Conservation (phyloP, 2,329 filamentous ascomycete species). For the Nemania sp. region DNA sequence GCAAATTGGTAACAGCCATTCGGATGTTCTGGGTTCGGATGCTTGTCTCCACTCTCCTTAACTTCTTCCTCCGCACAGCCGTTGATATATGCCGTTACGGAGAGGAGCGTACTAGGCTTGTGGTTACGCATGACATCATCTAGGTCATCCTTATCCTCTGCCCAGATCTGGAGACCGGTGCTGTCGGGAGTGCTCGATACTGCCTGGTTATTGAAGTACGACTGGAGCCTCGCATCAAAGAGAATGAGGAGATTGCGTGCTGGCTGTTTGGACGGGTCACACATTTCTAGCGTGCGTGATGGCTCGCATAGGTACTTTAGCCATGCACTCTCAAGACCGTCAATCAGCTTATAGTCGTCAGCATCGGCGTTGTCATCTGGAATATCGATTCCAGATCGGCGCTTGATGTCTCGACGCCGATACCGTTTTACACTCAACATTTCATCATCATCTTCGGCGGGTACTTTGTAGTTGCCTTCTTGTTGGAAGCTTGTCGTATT, state of each 20-base stretch:
- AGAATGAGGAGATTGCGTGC: slow-evolving; percentile 46
- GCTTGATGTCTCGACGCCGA: slow-evolving; percentile 44
- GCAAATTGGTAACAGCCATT: slow-evolving; percentile 50
- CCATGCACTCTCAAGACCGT: slow-evolving; percentile 47
- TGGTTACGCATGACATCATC: slow-evolving; percentile 7
- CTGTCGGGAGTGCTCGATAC: slow-evolving; percentile 28
- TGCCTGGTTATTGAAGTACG: slow-evolving; percentile 41
- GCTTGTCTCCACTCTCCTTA: slow-evolving; percentile 10
- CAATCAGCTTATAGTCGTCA: slow-evolving; percentile 38
- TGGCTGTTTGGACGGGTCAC: slow-evolving; percentile 45
- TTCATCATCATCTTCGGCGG: slow-evolving; percentile 25
- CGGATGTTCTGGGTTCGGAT: slow-evolving; percentile 38
- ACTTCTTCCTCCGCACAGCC: slow-evolving; percentile 40
- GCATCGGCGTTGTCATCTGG: slow-evolving; percentile 23
- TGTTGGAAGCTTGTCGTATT: slow-evolving; percentile 22
- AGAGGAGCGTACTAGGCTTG: slow-evolving; percentile 33
- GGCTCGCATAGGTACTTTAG: slow-evolving; percentile 46
- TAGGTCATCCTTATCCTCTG: slow-evolving; percentile 16
- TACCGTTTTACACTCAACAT: slow-evolving; percentile 26
- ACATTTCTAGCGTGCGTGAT: slow-evolving; percentile 47
- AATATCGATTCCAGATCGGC: slow-evolving; percentile 32
- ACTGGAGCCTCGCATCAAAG: slow-evolving; percentile 49
- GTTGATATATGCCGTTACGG: slow-evolving; percentile 47
- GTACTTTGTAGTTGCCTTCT: slow-evolving; percentile 5
- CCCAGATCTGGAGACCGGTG: slow-evolving; percentile 32